Evolutionary conservation across 192 early-diverging fungal genomes (phyloP), one percentile per base, ranked within the genome.

Genomic region (Umbelopsis vinacea): DNA sequence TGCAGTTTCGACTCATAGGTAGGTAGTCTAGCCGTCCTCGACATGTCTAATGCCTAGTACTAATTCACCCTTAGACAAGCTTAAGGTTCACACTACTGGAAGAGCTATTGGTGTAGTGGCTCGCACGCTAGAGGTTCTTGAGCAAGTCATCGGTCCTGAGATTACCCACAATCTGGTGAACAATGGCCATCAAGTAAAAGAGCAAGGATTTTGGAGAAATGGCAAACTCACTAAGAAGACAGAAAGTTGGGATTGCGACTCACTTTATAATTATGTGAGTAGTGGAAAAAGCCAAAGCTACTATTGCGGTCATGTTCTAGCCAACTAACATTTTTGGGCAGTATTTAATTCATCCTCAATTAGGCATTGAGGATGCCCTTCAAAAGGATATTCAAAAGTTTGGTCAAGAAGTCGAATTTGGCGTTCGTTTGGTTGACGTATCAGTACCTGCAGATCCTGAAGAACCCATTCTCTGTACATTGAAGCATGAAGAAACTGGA

Each of bases 1-100:
- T 76, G 8, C 74, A 63, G 12, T 48, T 29, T 40, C 69, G 74
- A 37, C 21, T 76, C 50, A 71, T 76, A 60, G 74, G 71, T 29
- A 69, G 50, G 2, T 63, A 22, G 11, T 54, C 53, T 12, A 6
- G 40, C 40, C 6, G 2, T 12, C 11, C 40, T 12, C 11, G 6
- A 43, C 40, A 43, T 43, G 40, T 43, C 11, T 0, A 0, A 4
- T 43, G 40, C 40, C 11, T 1, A 11, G 2, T 43, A 7, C 11
- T 43, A 43, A 43, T 4, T 43, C 6, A 12, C 40, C 40, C 40
- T 43, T 63, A 63, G 57, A 63, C 14, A 63, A 63, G 33, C 33
- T 63, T 6, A 63, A 63, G 26, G 57, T 63, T 38, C 57, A 63
- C 35, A 63, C 57, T 63, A 63, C 57, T 7, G 57, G 57, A 37